A percentile compares a stretch with the other conserved stretches of the same genome.
phyloP scores from a whole-genome alignment of 2,329 filamentous ascomycete genomes.

The Aspergillus viridinutans region DNA sequence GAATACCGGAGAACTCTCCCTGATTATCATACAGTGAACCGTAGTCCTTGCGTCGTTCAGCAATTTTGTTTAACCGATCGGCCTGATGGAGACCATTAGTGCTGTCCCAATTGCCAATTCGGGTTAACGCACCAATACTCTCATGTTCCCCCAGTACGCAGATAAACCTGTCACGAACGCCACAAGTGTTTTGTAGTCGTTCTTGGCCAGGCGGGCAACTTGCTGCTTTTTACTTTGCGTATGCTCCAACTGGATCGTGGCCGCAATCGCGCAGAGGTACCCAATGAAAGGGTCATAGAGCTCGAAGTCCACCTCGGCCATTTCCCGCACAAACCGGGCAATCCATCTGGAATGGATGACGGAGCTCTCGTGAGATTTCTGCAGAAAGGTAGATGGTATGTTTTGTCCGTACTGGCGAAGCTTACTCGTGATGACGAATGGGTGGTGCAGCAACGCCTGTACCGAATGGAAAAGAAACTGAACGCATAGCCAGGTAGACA shows the following conservation, averaged over 20 bases:
- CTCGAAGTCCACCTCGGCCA: conserved; percentile 19
- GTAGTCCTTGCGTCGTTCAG: conserved; percentile 20
- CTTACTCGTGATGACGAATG: conserved; percentile 25
- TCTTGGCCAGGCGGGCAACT: conserved; percentile 19
- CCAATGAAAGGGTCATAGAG: conserved; percentile 24
- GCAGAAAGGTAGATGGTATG: conserved; percentile 22
- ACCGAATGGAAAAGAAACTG: conserved; percentile 25
- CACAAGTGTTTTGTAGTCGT: conserved; percentile 19
- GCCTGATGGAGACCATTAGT: conserved; percentile 10
- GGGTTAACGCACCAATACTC: conserved; percentile 13
- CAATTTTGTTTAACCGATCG: conserved; percentile 16
- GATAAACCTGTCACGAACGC: conserved; percentile 20
- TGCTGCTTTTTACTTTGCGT: conserved; percentile 22
- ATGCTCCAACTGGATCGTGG: conserved; percentile 26
- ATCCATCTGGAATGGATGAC: conserved; percentile 27
- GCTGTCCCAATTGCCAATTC: too few species aligned
- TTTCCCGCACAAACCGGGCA: conserved; percentile 20
- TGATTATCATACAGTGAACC: conserved; percentile 24
- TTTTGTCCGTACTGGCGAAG: conserved; percentile 21
- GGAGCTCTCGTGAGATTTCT: conserved; percentile 26
- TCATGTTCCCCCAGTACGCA: conserved; percentile 18
- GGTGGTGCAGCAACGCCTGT: conserved; percentile 22
- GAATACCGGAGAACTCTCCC: conserved; percentile 19
- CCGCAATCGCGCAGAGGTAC: conserved; percentile 24
- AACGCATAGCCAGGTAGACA: conserved; percentile 24